Conservation (phyloP, 208 protist species). For the Acanthamoeba castellanii region DNA sequence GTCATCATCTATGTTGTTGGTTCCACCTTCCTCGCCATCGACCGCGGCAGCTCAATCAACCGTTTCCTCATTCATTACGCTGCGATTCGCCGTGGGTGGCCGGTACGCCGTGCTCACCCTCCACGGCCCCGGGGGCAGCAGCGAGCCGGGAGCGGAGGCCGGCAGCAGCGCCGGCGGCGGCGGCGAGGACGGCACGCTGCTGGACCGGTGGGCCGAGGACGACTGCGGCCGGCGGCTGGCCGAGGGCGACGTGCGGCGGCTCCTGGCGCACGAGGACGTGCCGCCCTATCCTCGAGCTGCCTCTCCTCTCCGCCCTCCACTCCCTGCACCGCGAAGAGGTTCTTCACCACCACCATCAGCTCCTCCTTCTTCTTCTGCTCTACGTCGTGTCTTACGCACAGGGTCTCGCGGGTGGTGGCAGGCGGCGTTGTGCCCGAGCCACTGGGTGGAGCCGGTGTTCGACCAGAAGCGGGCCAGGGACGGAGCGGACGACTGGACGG, state of each 20-base stretch:
- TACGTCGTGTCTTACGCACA: neutral
- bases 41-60: neutral
- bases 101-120: constrained; percentile 22
- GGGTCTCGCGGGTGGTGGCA: neutral
- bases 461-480: constrained; percentile 27
- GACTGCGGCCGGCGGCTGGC: constrained; percentile 36
- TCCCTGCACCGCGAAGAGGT: constrained; percentile 42
- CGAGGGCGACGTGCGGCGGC: constrained; percentile 23
- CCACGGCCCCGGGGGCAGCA: neutral
- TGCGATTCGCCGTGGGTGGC: constrained; percentile 4
- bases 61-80: neutral
- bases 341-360: neutral
- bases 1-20: too few species aligned
- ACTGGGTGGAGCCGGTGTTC: constrained; percentile 19
- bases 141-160: neutral
- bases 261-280: constrained; percentile 22
- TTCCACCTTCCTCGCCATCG: neutral
- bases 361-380: neutral
- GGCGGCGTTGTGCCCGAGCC: neutral
- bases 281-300: constrained; percentile 14
- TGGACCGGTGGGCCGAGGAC: constrained; percentile 23
- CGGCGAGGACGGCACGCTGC: neutral
- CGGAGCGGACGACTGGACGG: neutral
- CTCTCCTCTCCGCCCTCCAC: constrained; percentile 31
- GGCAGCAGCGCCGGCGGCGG: neutral